Percentiles rank a stretch among this genome's conserved stretches.
Conservation (phyloP, 2,329 filamentous ascomycete genomes). For the Exserohilum turcica region DNA sequence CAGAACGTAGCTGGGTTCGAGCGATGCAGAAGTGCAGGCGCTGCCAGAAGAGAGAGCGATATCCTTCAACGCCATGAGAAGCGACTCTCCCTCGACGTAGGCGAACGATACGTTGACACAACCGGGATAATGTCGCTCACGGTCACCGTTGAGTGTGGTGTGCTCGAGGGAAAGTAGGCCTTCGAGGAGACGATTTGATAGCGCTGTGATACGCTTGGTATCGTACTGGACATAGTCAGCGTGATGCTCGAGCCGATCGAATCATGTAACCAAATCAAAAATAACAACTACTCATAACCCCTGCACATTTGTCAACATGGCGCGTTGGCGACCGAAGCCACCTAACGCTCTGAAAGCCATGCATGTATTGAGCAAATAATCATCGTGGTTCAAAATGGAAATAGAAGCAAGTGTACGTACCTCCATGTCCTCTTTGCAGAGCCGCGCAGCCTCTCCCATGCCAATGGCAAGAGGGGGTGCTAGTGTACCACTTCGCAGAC, state of each 20-base stretch:
- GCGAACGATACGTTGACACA: conserved; percentile 99
- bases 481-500: conserved; percentile 89
- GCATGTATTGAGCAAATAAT: conserved; percentile 86
- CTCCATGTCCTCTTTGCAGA: conserved; percentile 86
- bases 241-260: neutral
- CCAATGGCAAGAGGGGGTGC: conserved; percentile 88
- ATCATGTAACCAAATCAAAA: neutral
- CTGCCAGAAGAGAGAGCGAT: conserved; percentile 96
- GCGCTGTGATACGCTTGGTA: conserved; percentile 75
- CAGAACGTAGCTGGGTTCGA: conserved; percentile 95
- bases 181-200: conserved; percentile 82
- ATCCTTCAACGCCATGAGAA: conserved; percentile 97
- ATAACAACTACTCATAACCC: conserved; percentile 61
- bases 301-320: conserved; percentile 64
- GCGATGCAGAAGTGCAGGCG: conserved; percentile 93
- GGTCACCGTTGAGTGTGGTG: conserved; percentile 86
- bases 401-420: conserved; percentile 63
- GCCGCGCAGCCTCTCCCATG: conserved; percentile 92
- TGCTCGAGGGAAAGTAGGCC: conserved; percentile 90
- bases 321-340: conserved; percentile 40
- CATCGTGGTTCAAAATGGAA: conserved; percentile 54
- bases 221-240: conserved; percentile 72
- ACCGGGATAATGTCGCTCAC: conserved; percentile 84
- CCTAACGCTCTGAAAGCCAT: conserved; percentile 78
- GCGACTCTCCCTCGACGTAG: conserved; percentile 96